Base-by-base conservation (phyloP, 169 alveolate genomes). In the Blepharisma undulans region DNA sequence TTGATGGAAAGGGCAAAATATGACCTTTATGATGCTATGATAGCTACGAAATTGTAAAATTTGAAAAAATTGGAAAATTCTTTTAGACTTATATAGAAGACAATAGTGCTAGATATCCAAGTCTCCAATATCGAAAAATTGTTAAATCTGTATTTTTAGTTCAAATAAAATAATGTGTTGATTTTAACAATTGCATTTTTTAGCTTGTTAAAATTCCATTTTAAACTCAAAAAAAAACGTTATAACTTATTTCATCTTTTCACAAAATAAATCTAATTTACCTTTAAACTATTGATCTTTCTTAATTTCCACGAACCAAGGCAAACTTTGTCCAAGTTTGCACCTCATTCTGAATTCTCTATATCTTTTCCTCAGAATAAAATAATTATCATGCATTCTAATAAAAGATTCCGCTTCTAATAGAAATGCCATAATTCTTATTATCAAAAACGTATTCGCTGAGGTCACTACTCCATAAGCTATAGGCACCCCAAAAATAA, bases 351-450 rank as follows among this genome's bases (percentile, higher is more conserved):
- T 34, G 25, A 19, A 22, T 4, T 82, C 89, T 22, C 29, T 22
- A 60, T 36, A 82, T 33, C 89, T 82, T 30, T 82, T 82, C 72
- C 10, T 82, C 27, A 60, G 18, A 6, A 82, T 82, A n/a, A 34
- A 21, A 19, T 19, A 22, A 77, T 34, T 82, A n/a, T 8, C 18
- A 22, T 59, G 16, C 27, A 34, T 78, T 78, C 89, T 34, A 0
- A 7, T 25, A 59, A 32, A 36, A 0, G 48, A 82, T 74, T 25
- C 16, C 77, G 36, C 12, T 82, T 82, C 89, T 22, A 82, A 22
- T 22, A 27, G 22, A 32, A 82, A 33, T 22, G 32, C 77, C 29
- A 33, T 59, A 34, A 82, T 12, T 82, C 89, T 82, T 36, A 32
- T 36, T 4, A 82, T 6, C 30, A 18, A 22, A 59, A 48, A 21